Evolutionary conservation across 2,329 filamentous ascomycete species (phyloP), one percentile per base, ranked within the genome.

Genomic region (Endoconidiophora polonica): DNA sequence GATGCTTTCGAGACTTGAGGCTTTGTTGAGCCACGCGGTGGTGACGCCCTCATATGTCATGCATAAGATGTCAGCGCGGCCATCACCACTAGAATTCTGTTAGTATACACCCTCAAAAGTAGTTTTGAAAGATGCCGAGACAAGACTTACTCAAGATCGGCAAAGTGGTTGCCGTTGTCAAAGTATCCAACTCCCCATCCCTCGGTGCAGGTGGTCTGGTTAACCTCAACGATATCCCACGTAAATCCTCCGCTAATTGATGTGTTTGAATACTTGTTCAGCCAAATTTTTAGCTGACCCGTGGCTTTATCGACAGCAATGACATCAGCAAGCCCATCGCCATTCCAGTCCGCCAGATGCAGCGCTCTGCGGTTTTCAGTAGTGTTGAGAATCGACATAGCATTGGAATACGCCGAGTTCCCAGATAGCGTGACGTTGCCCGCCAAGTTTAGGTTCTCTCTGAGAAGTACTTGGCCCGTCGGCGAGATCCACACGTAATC

Each of bases 311-410:
- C 20, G 14, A 50, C 46, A 3, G 39, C 46, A 39, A 55, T 48
- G 6, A 55, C 46, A 41, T 67, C 64, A 45, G 59, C 61, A 2
- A 54, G 47, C 0, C 64, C 63, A 53, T 66, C 63, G 9, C 59
- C 61, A 44, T 67, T 59, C 61, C 61, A 66, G 52, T 67, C 64
- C 2, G 55, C 58, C 5, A 66, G 53, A 41, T 65, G 60, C 3
- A 66, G 45, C 40, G 58, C 58, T 5, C 59, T 56, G 3, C 62
- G 57, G 47, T 62, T 53, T 9, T 22, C 33, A 14, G 26, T 33
- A 2, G 50, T 44, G 40, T 46, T 38, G 2, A 52, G 40, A 29
- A 52, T 48, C n/a, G 40, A 33, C 5, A 44, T 22, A 10, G 45
- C 10, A n/a, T 36, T 10, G n/a, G 40, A 16, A 22, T 47, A 52